Base-by-base conservation (phyloP, 106 monocot genomes). In the Dioscorea alata region DNA sequence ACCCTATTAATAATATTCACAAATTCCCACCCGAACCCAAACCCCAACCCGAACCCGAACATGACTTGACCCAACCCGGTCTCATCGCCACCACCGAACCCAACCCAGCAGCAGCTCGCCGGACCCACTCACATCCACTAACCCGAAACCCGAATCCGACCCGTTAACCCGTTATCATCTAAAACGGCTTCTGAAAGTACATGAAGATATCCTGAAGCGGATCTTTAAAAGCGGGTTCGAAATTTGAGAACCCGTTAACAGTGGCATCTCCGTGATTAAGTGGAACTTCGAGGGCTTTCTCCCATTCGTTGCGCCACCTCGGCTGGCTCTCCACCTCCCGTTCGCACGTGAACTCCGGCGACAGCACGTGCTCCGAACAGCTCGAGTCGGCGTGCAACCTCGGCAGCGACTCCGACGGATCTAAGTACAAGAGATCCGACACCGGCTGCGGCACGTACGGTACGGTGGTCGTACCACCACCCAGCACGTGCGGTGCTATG, bases 321-420 rank as follows among this genome's bases (percentile, higher is more conserved):
- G 83, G 93, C 75, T 84, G 83, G 79, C 86, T 89, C 79, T 89
- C 70, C 18, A 83, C 88, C 81, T 93, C 87, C 57, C 80, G 48
- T 61, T 88, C 90, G 68, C 78, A 89, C 35, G 81, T 68, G 81
- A 81, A 73, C 23, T 81, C 88, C 53, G 78, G 69, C 13, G 81
- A 42, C 9, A 34, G 59, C 33, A 81, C 81, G 42, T 75, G 81
- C 35, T 74, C 81, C 12, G 87, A 90, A 75, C 88, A 84, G 81
- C 86, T 86, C 48, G 85, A 85, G 63, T 82, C 89, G 18, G 80
- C 58, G 74, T 78, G 85, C 57, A 80, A 68, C 68, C 76, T 66
- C 70, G 81, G 84, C 61, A 86, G 66, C 69, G 79, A 89, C 52
- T 85, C 89, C 33, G 81, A 71, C 61, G 66, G 21, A 67, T 78